These are phyloP conservation scores for Mucuna pruriens DNA, from an alignment of 306 rosid genomes.

Conservation along the genomic window DNA sequence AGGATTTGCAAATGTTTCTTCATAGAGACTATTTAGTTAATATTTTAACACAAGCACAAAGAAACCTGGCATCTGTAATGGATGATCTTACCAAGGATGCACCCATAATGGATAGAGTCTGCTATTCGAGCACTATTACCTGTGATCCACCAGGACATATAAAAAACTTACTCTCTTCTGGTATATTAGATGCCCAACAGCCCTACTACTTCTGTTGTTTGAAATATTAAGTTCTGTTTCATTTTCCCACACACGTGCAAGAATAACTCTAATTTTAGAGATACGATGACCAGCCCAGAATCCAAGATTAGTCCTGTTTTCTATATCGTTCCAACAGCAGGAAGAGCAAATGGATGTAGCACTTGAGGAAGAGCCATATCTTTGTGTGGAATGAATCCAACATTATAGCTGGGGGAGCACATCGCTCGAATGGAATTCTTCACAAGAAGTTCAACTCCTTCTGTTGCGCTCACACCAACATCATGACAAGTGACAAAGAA, in stretches of 20 bases:
- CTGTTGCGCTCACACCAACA: slow-evolving; percentile 96
- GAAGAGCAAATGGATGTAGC: slow-evolving; percentile 96
- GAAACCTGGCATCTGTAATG: not conserved
- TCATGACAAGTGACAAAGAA: slow-evolving; percentile 98
- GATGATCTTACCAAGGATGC: slow-evolving; percentile 80
- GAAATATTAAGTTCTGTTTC: slow-evolving; percentile 93
- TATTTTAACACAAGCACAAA: slow-evolving; percentile 4
- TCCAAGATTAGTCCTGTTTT: slow-evolving; percentile 89
- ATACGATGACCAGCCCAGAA: slow-evolving; percentile 98
- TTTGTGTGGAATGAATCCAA: slow-evolving; percentile 96
- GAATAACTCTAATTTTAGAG: slow-evolving; percentile 93
- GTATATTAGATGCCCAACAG: slow-evolving; percentile 78
- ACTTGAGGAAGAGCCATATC: slow-evolving; percentile 98
- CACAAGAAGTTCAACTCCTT: slow-evolving; percentile 84
- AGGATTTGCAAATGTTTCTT: slow-evolving; percentile 6
- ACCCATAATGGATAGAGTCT: slow-evolving; percentile 97
- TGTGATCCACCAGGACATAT: slow-evolving; percentile 99
- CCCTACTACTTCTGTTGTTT: slow-evolving; percentile 89
- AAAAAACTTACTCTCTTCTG: slow-evolving; percentile 91
- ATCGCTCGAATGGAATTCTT: slow-evolving; percentile 94
- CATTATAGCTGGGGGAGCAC: slow-evolving; percentile 97
- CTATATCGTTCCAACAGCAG: slow-evolving; percentile 89
- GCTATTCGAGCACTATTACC: slow-evolving; percentile 97
- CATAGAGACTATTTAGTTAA: not conserved
- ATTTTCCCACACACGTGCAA: slow-evolving; percentile 95